phyloP scores from a whole-genome alignment of 108 stramenopile species.

The Conticribra guillardii region DNA sequence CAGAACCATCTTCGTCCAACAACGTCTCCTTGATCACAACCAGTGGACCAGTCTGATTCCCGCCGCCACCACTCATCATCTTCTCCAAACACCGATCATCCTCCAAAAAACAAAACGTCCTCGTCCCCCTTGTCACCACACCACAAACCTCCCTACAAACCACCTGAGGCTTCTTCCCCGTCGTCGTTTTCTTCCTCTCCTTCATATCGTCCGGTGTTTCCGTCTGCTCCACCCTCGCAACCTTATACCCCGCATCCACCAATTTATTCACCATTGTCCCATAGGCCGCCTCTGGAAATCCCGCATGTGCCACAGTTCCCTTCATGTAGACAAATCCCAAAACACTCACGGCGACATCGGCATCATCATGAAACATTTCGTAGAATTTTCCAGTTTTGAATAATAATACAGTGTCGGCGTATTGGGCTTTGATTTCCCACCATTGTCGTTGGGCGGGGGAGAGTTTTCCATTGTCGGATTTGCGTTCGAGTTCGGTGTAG shows the following conservation, averaged over 20 bases:
- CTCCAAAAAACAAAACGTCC: constrained; percentile 95
- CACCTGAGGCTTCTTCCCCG: constrained; percentile 79
- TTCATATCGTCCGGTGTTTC: constrained; percentile 96
- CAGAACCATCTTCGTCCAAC: constrained; percentile 21
- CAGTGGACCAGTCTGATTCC: constrained; percentile 62
- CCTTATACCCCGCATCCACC: constrained; percentile 94
- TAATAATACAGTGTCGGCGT: constrained; percentile 95
- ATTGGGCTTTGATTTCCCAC: constrained; percentile 97
- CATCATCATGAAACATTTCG: constrained; percentile 94
- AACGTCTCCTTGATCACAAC: constrained; percentile 81
- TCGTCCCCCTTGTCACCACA: constrained; percentile 88
- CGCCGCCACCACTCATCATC: constrained; percentile 15
- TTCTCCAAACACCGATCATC: constrained; percentile 60
- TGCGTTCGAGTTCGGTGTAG: constrained; percentile 50
- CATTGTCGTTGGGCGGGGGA: constrained; percentile 94
- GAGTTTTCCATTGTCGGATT: constrained; percentile 52
- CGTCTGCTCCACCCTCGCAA: constrained; percentile 99
- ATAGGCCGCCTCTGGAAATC: constrained; percentile 96
- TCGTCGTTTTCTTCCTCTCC: constrained; percentile 71
- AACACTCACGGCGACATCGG: constrained; percentile 93
- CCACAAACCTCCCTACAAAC: constrained; percentile 96
- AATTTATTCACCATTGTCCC: constrained; percentile 85
- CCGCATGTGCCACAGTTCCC: constrained; percentile 92
- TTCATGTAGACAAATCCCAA: constrained; percentile 97
- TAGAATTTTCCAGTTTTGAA: constrained; percentile 99